These are phyloP conservation scores for Aspergillus ochraceus DNA, from an alignment of 2,329 filamentous ascomycete species.

Conservation along the genomic window DNA sequence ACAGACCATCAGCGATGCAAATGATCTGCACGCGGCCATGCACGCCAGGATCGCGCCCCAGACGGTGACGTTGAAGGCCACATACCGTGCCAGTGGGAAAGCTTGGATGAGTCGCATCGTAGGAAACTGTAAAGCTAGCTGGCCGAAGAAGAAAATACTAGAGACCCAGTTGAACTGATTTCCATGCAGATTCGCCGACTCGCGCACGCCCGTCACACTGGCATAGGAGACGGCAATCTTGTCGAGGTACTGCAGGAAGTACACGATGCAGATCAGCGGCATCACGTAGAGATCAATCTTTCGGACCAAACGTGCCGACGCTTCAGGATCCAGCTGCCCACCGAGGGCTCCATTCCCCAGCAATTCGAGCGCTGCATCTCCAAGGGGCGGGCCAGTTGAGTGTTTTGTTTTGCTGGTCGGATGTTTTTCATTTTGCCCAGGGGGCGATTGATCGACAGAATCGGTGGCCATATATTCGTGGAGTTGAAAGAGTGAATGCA, in stretches of 20 bases:
- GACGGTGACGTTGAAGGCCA: slow-evolving; percentile 36
- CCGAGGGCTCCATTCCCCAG: neutral
- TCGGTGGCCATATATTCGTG: neutral
- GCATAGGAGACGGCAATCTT: slow-evolving; percentile 27
- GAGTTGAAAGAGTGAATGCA: too few relatives aligned
- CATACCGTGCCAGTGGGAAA: slow-evolving; percentile 41
- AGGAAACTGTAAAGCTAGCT: slow-evolving; percentile 38
- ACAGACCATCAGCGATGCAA: slow-evolving; percentile 50
- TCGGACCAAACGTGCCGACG: slow-evolving; percentile 21
- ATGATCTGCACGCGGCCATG: slow-evolving; percentile 43
- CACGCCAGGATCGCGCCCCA: slow-evolving; percentile 31
- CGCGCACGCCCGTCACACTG: slow-evolving; percentile 28
- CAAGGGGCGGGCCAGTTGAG: neutral
- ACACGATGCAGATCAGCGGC: slow-evolving; percentile 32
- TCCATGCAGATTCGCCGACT: slow-evolving; percentile 38
- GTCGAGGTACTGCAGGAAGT: slow-evolving; percentile 32
- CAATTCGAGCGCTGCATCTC: slow-evolving; percentile 9
- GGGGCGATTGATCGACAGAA: neutral
- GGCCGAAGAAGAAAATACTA: slow-evolving; percentile 27
- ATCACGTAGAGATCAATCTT: slow-evolving; percentile 33
- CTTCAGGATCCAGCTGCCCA: slow-evolving; percentile 5
- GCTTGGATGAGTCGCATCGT: slow-evolving; percentile 40
- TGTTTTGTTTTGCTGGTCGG: neutral
- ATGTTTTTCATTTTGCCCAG: slow-evolving; percentile 11
- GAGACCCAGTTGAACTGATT: slow-evolving; percentile 48